These are phyloP conservation scores for Peronospora farinosa DNA, from an alignment of 352 stramenopile species.

Conservation along the genomic window DNA sequence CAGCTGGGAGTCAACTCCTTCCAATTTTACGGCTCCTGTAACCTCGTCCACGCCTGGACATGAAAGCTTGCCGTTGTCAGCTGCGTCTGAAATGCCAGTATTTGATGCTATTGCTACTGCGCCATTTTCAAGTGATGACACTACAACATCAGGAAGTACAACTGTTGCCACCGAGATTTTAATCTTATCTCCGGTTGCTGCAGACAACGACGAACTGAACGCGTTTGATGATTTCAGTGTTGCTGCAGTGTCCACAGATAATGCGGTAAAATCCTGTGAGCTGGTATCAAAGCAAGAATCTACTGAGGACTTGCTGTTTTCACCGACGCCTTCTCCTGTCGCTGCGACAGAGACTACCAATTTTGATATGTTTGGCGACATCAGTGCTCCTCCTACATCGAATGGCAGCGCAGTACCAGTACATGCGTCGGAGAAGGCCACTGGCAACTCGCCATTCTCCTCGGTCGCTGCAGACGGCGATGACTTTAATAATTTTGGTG, in stretches of 20 bases:
- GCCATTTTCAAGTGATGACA: slow-evolving; percentile 6
- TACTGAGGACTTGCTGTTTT: slow-evolving; percentile 14
- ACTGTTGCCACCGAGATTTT: slow-evolving; percentile 16
- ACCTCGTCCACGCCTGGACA: background rate
- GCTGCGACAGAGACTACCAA: slow-evolving; percentile 5
- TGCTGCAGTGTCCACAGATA: slow-evolving; percentile 8
- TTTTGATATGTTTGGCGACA: slow-evolving; percentile 17
- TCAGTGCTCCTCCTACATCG: slow-evolving; percentile 5
- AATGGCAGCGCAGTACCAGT: slow-evolving; percentile 4
- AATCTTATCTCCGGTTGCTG: slow-evolving; percentile 21
- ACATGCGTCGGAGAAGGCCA: slow-evolving; percentile 3
- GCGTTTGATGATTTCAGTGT: slow-evolving; percentile 16
- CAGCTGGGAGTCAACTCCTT: slow-evolving; percentile 1
- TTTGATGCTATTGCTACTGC: slow-evolving; percentile 26
- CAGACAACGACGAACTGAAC: slow-evolving; percentile 8
- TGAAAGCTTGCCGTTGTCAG: slow-evolving; percentile 16
- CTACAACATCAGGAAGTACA: background rate
- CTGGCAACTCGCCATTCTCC: slow-evolving; percentile 23
- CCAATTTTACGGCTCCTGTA: slow-evolving; percentile 2
- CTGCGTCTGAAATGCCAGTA: slow-evolving; percentile 4
- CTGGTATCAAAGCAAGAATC: slow-evolving; percentile 6
- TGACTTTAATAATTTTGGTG: slow-evolving; percentile 23
- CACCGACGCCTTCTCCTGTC: slow-evolving; percentile 13
- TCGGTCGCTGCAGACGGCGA: slow-evolving; percentile 10
- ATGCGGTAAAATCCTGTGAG: slow-evolving; percentile 5